Base-by-base conservation (phyloP, 2,329 filamentous ascomycete genomes). In the Gnomoniopsis smithogilvyi region DNA sequence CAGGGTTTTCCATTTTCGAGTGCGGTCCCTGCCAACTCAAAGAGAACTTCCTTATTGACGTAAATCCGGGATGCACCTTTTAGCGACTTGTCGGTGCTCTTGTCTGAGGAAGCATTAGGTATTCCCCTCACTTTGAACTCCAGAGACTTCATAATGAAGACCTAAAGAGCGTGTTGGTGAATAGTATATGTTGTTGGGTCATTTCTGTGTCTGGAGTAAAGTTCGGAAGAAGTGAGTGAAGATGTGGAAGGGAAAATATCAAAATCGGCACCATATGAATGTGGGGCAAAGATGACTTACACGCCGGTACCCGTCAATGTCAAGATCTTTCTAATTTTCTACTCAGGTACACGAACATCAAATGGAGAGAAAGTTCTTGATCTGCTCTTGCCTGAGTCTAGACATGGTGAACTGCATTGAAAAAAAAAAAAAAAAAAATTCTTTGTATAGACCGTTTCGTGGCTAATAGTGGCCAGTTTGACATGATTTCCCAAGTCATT, bases 61-160 rank as follows among this genome's bases (percentile, higher is more conserved):
- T 80, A 81, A 58, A 81, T 67, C 24, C 78, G 74, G 1, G 76
- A 77, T 1, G 78, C 78, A 54, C 78, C 78, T 21, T 68, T 68
- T 3, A 77, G 71, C 47, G 70, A 75, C 54, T 77, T 78, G 50
- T 78, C 76, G 22, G 75, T 72, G 45, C 71, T 73, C 22, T 71
- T 67, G 59, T 75, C 77, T 12, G 64, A 65, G 1, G 58, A 51
- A 19, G 17, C 47, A 1, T 59, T 61, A 55, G 74, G 69, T 48
- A 78, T 63, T 2, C 76, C 76, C 22, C 76, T 71, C 15, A 78
- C 73, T 64, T 76, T 78, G 62, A 68, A 74, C 56, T 64, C 62
- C 48, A 62, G 55, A 22, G 41, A 46, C 33, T 63, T 64, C 56
- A 64, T 60, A 8, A 8, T 2, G 45, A 26, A 22, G 22, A 34